Evolutionary conservation across 768 basidiomycete genomes (phyloP).

Genomic region (Leucocoprinus birnbaumii): DNA sequence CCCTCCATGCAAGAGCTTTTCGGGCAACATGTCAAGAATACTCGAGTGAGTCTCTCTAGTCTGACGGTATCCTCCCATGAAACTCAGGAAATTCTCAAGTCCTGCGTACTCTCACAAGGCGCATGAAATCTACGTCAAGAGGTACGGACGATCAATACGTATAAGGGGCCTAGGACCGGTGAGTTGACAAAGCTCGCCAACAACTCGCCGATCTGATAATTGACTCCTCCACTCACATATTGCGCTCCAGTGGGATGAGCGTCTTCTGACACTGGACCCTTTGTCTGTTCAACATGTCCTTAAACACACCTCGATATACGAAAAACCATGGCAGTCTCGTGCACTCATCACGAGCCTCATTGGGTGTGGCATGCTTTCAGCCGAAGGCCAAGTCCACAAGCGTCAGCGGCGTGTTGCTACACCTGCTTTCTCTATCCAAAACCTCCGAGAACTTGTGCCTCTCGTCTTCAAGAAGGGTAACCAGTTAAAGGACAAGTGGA

Average conservation of each 20-base stretch:
- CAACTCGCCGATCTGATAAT: too few relatives aligned
- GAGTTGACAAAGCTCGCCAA: too few relatives aligned
- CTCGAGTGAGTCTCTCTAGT: constrained; percentile 47
- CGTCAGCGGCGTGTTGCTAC: constrained; percentile 77
- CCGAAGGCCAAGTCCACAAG: constrained; percentile 75
- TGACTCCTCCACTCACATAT: not conserved
- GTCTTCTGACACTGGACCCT: constrained; percentile 82
- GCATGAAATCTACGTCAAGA: constrained; percentile 50
- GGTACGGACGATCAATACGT: constrained; percentile 69
- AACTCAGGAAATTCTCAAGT: too few relatives aligned
- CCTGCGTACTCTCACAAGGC: constrained; percentile 49
- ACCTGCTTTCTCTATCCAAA: constrained; percentile 80
- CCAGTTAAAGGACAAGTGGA: constrained; percentile 62
- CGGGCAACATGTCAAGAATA: constrained; percentile 49
- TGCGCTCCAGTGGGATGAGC: constrained; percentile 62
- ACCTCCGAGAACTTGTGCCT: constrained; percentile 68
- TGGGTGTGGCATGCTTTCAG: constrained; percentile 79
- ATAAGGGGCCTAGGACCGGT: constrained; percentile 70
- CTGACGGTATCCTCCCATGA: too few relatives aligned
- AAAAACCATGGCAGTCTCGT: constrained; percentile 84
- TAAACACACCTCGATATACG: constrained; percentile 67
- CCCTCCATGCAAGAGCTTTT: constrained; percentile 49
- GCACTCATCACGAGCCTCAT: constrained; percentile 72
- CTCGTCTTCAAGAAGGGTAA: constrained; percentile 68
- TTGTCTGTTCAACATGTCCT: constrained; percentile 71